These are phyloP conservation scores for Senecio squalidus DNA, from an alignment of 140 eudicot genomes.

Conservation along the genomic window DNA sequence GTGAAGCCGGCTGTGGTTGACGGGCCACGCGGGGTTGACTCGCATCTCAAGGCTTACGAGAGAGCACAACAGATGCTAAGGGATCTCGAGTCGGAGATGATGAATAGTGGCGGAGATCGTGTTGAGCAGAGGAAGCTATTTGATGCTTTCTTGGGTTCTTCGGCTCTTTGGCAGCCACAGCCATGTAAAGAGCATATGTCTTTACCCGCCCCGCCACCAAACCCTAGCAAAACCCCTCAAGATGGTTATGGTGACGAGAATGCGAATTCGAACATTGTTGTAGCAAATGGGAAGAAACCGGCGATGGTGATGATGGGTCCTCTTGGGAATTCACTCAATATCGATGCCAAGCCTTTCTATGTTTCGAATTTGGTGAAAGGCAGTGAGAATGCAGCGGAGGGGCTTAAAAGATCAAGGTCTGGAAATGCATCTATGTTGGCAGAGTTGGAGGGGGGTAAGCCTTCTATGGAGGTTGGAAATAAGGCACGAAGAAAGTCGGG, in stretches of 20 bases:
- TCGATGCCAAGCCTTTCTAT: conserved; percentile 78
- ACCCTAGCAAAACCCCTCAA: conserved; percentile 11
- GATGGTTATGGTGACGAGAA: conserved; percentile 75
- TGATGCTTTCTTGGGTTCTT: conserved; percentile 84
- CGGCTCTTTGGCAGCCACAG: conserved; percentile 99
- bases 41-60: conserved; percentile 98
- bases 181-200: conserved; percentile 71
- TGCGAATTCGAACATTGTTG: conserved; percentile 29
- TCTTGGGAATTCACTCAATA: conserved; percentile 45
- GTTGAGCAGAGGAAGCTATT: conserved; percentile 76
- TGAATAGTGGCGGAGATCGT: conserved; percentile 67
- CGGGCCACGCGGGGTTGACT: conserved; percentile 91
- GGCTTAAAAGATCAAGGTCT: conserved; percentile 84
- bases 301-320: conserved; percentile 17
- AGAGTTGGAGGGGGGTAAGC: conserved; percentile 13
- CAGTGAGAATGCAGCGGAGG: conserved; percentile 36
- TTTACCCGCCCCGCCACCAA: conserved; percentile 16
- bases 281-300: conserved; percentile 20
- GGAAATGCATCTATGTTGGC: conserved; percentile 31
- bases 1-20: conserved; percentile 86
- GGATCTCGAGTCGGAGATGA: conserved; percentile 85
- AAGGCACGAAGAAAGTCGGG: conserved; percentile 45
- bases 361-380: conserved; percentile 37
- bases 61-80: conserved; percentile 94
- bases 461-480: conserved; percentile 31